Base-by-base conservation (phyloP, 345 rosid species). In the Aquilaria sinensis region DNA sequence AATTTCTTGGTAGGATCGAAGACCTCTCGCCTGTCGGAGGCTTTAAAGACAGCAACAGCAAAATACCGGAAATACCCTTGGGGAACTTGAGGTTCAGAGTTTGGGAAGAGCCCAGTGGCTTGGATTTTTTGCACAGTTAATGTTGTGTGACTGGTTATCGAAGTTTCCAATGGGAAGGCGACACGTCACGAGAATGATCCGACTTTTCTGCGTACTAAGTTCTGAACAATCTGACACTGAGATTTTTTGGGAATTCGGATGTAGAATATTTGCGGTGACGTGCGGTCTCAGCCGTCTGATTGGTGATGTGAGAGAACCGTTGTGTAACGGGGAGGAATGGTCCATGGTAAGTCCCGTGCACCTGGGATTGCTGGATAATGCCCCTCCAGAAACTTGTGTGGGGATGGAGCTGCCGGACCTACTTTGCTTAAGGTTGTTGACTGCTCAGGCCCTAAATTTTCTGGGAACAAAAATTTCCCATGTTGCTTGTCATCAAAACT, bases 81-180 rank as follows among this genome's bases (percentile, higher is more conserved):
- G 47, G 54, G 7, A 16, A 53, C 10, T n/a, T 9, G 31, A 46
- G 12, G 45, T 43, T 58, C 23, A 23, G 23, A 23, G 23, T 57
- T 3, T 57, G 46, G 9, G 58, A 56, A 14, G 13, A n/a, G 49
- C 30, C 23, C 23, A 37, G 43, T 3, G 43, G 8, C 7, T 37
- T 37, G 43, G 43, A 37, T 70, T 43, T 56, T 47, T 72, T 57
- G 64, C 31, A 2, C 14, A 9, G 67, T 53, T 12, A 31, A 12
- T 37, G 43, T 37, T 9, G 43, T 37, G 43, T 37, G 43, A 37
- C 23, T 6, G 59, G 67, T 31, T 53, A 53, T 51, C 48, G 68
- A 69, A 78, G 79, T 73, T 75, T 78, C 77, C 87, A 77, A 80
- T 87, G 77, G 79, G 60, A 68, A 74, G 62, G 76, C 12, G 82